Conservation (phyloP, 441 rosid genomes). For the Erodium moschatum region DNA sequence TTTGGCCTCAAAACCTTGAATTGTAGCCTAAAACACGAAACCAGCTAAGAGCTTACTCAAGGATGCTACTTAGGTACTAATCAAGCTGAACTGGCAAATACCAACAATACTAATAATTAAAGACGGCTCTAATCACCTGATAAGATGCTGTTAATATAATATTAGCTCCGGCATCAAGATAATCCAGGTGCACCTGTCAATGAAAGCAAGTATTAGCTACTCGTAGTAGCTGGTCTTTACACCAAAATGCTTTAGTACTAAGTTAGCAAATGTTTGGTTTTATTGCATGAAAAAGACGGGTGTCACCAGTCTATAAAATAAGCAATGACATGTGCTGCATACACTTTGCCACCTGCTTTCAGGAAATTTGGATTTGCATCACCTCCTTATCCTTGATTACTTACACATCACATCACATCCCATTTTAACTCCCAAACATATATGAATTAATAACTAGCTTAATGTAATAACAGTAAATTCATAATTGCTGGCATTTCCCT, state of each 20-base stretch:
- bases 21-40: conserved; percentile 46
- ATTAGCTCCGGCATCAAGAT: conserved; percentile 81
- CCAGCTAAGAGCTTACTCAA: background rate
- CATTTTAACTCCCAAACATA: background rate
- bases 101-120: background rate
- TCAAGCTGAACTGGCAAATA: background rate
- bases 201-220: conserved; percentile 1
- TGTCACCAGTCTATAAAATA: background rate
- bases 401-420: background rate
- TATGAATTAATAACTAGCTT: background rate
- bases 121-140: conserved; percentile 36
- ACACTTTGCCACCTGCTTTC: background rate
- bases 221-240: background rate
- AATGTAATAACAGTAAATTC: too few relatives aligned
- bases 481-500: too few relatives aligned
- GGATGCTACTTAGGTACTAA: background rate
- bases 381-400: background rate
- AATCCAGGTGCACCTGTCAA: conserved; percentile 78
- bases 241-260: background rate
- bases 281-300: background rate
- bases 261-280: background rate
- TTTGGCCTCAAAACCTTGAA: conserved; percentile 79
- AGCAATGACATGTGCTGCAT: background rate
- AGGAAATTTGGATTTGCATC: background rate
- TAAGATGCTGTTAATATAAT: conserved; percentile 72